These are phyloP conservation scores for Bacidia gigantensis DNA, from an alignment of 495 filamentous ascomycete species.

Conservation along the genomic window DNA sequence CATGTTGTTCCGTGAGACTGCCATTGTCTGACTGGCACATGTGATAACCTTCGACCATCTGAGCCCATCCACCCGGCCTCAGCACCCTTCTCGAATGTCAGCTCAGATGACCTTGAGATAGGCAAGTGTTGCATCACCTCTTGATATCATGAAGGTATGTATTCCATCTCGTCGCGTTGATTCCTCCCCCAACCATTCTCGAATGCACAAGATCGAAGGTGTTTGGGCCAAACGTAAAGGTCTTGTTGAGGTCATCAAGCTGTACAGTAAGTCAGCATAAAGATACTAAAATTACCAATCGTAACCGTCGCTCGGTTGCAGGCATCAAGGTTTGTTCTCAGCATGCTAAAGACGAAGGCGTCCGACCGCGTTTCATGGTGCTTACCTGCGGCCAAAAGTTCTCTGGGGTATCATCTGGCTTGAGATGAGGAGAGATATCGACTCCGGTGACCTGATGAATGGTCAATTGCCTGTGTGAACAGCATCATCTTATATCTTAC, in stretches of 20 bases:
- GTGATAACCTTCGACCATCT: slow-evolving; percentile 80
- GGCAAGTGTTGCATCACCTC: slow-evolving; percentile 27
- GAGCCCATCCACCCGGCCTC: slow-evolving; percentile 70
- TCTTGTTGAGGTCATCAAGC: slow-evolving; percentile 66
- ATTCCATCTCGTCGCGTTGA: slow-evolving; percentile 62
- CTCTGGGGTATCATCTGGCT: slow-evolving; percentile 50
- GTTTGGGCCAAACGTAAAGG: slow-evolving; percentile 59
- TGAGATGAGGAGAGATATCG: slow-evolving; percentile 65
- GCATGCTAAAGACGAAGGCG: too few species aligned
- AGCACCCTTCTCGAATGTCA: slow-evolving; percentile 31
- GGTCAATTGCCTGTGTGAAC: background rate
- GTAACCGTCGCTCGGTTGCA: too few species aligned
- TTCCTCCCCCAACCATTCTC: slow-evolving; percentile 61
- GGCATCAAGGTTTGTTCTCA: too few species aligned
- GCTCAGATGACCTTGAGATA: background rate
- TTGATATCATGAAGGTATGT: slow-evolving; percentile 69
- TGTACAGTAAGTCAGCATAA: slow-evolving; percentile 16
- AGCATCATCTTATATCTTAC: slow-evolving; percentile 35
- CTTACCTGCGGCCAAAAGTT: slow-evolving; percentile 60
- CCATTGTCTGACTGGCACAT: slow-evolving; percentile 88
- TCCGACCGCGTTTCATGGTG: background rate
- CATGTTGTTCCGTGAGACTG: slow-evolving; percentile 54
- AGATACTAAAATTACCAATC: too few species aligned
- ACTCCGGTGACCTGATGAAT: slow-evolving; percentile 59
- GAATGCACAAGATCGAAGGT: slow-evolving; percentile 89